Conservation (phyloP, 176 grass and related monocot species). For the Poa annua region DNA sequence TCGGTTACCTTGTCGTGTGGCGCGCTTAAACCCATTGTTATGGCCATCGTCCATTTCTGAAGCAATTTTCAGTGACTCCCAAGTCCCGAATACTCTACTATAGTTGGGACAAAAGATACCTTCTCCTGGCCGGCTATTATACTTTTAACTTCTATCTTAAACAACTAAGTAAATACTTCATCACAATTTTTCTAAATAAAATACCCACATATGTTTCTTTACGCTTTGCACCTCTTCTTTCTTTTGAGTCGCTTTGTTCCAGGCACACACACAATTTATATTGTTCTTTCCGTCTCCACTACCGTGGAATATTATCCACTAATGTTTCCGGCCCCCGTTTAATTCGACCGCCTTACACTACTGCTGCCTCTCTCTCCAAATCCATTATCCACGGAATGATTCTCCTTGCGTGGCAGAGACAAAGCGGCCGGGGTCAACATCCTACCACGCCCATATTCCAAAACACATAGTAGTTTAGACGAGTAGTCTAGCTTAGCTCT, state of each 20-base stretch:
- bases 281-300: not conserved
- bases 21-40: not conserved
- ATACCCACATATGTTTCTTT: no score
- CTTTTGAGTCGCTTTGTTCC: not conserved
- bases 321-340: not conserved
- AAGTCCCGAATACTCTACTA: no score
- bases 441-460: constrained; percentile 8
- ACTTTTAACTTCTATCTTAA: no score
- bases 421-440: constrained; percentile 13
- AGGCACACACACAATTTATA: no score
- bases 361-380: not conserved
- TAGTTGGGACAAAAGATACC: no score
- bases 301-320: not conserved
- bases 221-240: no score
- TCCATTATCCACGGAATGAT: constrained; percentile 16
- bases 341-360: not conserved
- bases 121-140: no score
- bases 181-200: no score
- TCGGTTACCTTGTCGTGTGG: not conserved
- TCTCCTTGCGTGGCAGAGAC: constrained; percentile 23
- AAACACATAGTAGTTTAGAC: not conserved
- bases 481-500: not conserved
- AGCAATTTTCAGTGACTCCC: no score
- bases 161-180: no score
- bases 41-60: not conserved